Evolutionary conservation across 202 grass and related monocot species (phyloP).

Genomic region (Sporobolus alterniflorus): DNA sequence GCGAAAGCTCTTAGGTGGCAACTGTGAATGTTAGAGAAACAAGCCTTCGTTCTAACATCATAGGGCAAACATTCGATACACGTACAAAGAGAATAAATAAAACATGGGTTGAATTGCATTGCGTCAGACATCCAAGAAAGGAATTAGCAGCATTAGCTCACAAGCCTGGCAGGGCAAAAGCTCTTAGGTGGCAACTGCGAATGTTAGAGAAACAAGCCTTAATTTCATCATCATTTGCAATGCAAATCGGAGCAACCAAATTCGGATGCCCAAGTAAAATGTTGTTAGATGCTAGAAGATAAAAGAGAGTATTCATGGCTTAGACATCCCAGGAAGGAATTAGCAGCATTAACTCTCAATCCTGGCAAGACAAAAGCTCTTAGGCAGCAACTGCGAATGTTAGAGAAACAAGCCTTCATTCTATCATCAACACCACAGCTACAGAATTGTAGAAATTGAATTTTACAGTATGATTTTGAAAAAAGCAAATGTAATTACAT

Average conservation of each 20-base stretch:
- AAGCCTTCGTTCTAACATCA: conserved; percentile 58
- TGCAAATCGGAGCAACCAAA: not conserved
- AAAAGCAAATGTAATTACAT: conserved; percentile 53
- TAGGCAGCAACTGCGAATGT: conserved; percentile 58
- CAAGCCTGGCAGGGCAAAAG: conserved; percentile 57
- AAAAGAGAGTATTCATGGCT: not conserved
- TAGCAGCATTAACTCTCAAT: conserved; percentile 50
- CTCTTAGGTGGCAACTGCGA: conserved; percentile 62
- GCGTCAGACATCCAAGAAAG: conserved; percentile 64
- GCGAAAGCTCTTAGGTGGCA: conserved; percentile 56
- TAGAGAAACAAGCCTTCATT: conserved; percentile 69
- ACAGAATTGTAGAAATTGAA: not conserved
- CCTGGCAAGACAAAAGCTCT: conserved; percentile 58
- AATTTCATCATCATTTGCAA: conserved; percentile 44
- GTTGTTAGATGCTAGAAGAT: accelerated
- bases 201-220: conserved; percentile 83
- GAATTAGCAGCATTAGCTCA: conserved; percentile 49
- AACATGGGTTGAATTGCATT: not conserved
- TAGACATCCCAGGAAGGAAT: conserved; percentile 58
- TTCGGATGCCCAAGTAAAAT: not conserved
- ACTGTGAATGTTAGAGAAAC: conserved; percentile 74
- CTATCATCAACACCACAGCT: conserved; percentile 35
- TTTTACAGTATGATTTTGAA: accelerated
- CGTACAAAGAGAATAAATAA: too few species aligned
- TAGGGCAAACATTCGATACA: too few species aligned